Evolutionary conservation across 495 filamentous ascomycete species (phyloP).

Genomic region (Tetracladium marchalianum): DNA sequence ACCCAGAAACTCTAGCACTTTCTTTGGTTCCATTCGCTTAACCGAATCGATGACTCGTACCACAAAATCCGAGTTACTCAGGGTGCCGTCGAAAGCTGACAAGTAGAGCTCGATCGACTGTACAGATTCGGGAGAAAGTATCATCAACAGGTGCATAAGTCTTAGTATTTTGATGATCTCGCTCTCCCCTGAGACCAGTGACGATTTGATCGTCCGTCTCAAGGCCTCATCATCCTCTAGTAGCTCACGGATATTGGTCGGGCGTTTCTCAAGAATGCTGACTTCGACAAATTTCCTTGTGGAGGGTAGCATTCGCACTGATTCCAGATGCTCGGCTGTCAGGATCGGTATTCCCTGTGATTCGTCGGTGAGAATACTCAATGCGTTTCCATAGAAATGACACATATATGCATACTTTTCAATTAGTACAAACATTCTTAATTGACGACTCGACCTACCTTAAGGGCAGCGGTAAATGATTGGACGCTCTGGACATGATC

Average conservation of each 20-base stretch:
- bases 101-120: slow-evolving; percentile 15
- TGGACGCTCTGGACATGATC: slow-evolving; percentile 85
- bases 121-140: not conserved
- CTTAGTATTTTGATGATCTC: slow-evolving; percentile 12
- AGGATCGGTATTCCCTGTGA: slow-evolving; percentile 22
- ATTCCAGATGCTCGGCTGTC: slow-evolving; percentile 56
- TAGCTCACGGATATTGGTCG: slow-evolving; percentile 14
- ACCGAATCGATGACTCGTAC: slow-evolving; percentile 23
- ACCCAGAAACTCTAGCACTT: slow-evolving; percentile 27
- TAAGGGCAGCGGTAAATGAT: slow-evolving; percentile 66
- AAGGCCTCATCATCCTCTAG: slow-evolving; percentile 24
- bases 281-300: slow-evolving; percentile 49
- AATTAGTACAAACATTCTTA: not conserved
- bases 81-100: slow-evolving; percentile 7
- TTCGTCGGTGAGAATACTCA: slow-evolving; percentile 53
- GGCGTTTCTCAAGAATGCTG: too few species aligned
- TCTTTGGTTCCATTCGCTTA: slow-evolving; percentile 30
- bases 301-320: slow-evolving; percentile 67
- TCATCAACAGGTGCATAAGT: slow-evolving; percentile 9
- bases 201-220: slow-evolving; percentile 1
- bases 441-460: slow-evolving; percentile 39
- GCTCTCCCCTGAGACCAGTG: slow-evolving; percentile 23
- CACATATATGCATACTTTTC: slow-evolving; percentile 85
- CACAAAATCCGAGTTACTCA: slow-evolving; percentile 10
- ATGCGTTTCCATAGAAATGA: slow-evolving; percentile 85